A percentile compares a stretch with the other conserved stretches of the same genome.
These are phyloP conservation scores for Clitoria ternatea DNA, from an alignment of 306 rosid species.

Conservation along the genomic window DNA sequence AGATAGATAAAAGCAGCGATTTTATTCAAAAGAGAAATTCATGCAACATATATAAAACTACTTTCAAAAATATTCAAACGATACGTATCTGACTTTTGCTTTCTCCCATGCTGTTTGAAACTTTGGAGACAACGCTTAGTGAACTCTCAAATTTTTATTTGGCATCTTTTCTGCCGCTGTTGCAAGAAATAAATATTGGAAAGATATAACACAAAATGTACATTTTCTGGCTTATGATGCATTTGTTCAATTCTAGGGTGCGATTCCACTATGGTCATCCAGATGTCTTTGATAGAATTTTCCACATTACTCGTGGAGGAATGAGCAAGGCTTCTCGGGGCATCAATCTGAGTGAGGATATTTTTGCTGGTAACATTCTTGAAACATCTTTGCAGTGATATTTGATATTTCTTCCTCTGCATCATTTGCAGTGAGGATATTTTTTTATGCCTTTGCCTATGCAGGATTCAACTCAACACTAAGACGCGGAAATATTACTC, in stretches of 20 bases:
- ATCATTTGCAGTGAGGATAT: neutral
- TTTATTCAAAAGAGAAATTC: conserved; percentile 7
- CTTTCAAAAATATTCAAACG: conserved; percentile 11
- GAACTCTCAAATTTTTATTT: neutral
- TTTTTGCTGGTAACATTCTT: conserved; percentile 81
- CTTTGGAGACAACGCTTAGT: neutral
- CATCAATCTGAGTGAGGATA: conserved; percentile 94
- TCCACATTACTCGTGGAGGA: conserved; percentile 98
- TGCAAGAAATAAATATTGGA: conserved; percentile 22
- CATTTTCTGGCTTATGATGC: conserved; percentile 14
- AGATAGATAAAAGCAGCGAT: conserved; percentile 14
- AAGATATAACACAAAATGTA: neutral
- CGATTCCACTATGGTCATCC: conserved; percentile 99
- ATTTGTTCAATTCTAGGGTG: conserved; percentile 56
- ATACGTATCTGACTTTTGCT: neutral
- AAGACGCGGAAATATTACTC: conserved; percentile 90
- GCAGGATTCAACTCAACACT: conserved; percentile 87
- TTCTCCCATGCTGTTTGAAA: conserved; percentile 5
- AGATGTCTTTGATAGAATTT: conserved; percentile 94
- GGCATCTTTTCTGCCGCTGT: neutral
- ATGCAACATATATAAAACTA: neutral
- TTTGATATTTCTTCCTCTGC: conserved; percentile 12
- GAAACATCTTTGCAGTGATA: conserved; percentile 3
- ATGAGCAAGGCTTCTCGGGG: conserved; percentile 98
- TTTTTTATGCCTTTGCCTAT: neutral